phyloP scores from a whole-genome alignment of 2,329 filamentous ascomycete species.

The Diplodia mutila region DNA sequence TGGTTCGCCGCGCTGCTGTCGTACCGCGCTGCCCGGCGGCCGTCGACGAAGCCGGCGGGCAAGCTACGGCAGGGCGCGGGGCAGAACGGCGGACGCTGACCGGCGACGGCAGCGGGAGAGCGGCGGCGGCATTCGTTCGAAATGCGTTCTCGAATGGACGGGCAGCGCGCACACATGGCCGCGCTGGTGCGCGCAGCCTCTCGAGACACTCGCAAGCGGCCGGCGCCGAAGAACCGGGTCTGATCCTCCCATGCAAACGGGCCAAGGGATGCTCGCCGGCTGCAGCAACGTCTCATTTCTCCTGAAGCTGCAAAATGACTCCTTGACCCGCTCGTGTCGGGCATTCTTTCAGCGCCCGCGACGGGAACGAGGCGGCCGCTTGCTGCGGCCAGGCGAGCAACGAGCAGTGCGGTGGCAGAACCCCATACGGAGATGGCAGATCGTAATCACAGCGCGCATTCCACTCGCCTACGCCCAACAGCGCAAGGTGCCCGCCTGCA shows the following conservation, averaged over 20 bases:
- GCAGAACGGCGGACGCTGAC: slow-evolving; percentile 4
- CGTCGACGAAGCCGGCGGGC: neutral
- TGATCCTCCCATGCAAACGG: slow-evolving; percentile 25
- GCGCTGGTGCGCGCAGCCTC: neutral
- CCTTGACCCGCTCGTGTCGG: slow-evolving; percentile 24
- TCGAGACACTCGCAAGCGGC: slow-evolving; percentile 23
- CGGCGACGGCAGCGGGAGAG: slow-evolving; percentile 12
- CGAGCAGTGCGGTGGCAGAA: slow-evolving; percentile 16
- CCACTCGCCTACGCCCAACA: slow-evolving; percentile 19
- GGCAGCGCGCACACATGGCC: slow-evolving; percentile 14
- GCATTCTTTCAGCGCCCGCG: slow-evolving; percentile 21
- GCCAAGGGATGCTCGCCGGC: slow-evolving; percentile 25
- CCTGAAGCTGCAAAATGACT: slow-evolving; percentile 21
- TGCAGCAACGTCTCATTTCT: slow-evolving; percentile 25
- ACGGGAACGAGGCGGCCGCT: neutral
- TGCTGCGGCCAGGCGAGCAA: slow-evolving; percentile 20
- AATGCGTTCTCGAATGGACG: slow-evolving; percentile 8
- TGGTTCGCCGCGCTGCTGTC: neutral
- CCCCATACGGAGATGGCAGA: slow-evolving; percentile 25
- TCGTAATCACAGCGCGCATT: slow-evolving; percentile 25
- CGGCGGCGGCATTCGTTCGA: slow-evolving; percentile 11
- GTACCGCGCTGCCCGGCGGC: neutral
- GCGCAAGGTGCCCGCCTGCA: slow-evolving; percentile 20
- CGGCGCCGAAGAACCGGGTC: slow-evolving; percentile 16
- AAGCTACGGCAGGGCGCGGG: slow-evolving; percentile 2